Evolutionary conservation across 139 green algal genomes (phyloP).

Genomic region (Haematococcus sp.): DNA sequence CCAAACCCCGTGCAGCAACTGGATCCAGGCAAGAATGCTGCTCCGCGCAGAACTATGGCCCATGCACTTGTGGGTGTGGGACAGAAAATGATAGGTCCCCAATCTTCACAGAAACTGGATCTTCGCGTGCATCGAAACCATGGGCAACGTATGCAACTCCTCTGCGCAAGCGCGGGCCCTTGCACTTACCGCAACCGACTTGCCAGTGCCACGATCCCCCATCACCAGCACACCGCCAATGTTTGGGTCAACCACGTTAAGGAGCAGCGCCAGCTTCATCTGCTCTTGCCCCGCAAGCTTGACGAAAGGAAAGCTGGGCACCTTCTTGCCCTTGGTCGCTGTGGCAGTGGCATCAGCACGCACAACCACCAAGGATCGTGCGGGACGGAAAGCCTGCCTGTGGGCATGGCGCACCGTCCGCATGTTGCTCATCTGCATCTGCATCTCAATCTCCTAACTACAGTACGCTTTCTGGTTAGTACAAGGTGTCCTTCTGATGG

Average conservation of each 20-base stretch:
- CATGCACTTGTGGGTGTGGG: background rate
- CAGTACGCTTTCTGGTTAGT: too few relatives aligned
- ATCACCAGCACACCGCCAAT: conserved; percentile 89
- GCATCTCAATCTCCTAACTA: too few relatives aligned
- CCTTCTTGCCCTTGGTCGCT: conserved; percentile 9
- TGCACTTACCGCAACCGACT: conserved; percentile 67
- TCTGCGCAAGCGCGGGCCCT: background rate
- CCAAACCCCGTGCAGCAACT: too few relatives aligned
- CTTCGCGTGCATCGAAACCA: background rate
- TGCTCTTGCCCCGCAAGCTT: conserved; percentile 76
- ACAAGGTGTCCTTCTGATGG: too few relatives aligned
- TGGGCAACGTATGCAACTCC: background rate
- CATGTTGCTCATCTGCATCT: too few relatives aligned
- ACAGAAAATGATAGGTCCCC: background rate
- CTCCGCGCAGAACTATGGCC: too few relatives aligned
- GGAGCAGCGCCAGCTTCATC: conserved; percentile 83
- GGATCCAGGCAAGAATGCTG: too few relatives aligned
- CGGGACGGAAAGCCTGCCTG: too few relatives aligned
- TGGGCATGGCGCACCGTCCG: too few relatives aligned
- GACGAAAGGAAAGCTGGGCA: conserved; percentile 63
- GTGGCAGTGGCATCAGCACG: background rate
- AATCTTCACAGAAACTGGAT: background rate
- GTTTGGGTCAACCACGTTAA: conserved; percentile 84
- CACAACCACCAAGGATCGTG: too few relatives aligned
- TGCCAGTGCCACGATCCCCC: conserved; percentile 84